Evolutionary conservation across 495 filamentous ascomycete genomes (phyloP).

Genomic region (Penicillium ucsense): DNA sequence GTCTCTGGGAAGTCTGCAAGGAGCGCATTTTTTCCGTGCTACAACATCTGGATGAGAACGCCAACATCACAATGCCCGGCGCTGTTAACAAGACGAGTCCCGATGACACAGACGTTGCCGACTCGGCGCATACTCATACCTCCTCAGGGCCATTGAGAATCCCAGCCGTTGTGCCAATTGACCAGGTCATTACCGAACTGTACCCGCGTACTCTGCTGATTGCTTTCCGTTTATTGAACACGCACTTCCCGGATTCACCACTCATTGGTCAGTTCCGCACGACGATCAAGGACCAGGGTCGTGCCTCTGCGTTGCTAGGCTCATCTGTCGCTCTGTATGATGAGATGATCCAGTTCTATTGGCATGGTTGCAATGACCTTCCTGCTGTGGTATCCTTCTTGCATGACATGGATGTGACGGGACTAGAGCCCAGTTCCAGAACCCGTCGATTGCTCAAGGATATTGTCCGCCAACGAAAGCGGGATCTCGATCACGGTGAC

Average conservation of each 20-base stretch:
- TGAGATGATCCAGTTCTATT: constrained; percentile 54
- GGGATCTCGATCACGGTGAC: constrained; percentile 9
- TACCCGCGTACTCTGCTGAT: constrained; percentile 57
- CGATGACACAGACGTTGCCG: background rate
- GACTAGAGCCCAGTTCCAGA: constrained; percentile 50
- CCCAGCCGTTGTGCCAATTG: constrained; percentile 26
- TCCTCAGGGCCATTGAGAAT: constrained; percentile 13
- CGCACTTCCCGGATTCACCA: constrained; percentile 49
- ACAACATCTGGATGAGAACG: constrained; percentile 22
- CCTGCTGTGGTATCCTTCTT: constrained; percentile 51
- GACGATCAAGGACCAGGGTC: constrained; percentile 59
- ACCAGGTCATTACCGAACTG: constrained; percentile 51
- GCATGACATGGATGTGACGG: constrained; percentile 66
- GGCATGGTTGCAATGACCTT: constrained; percentile 53
- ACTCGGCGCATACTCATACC: background rate
- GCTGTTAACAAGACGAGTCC: background rate
- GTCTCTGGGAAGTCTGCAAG: constrained; percentile 64
- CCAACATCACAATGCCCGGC: constrained; percentile 2
- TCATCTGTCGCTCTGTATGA: constrained; percentile 67
- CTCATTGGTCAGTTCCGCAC: constrained; percentile 56
- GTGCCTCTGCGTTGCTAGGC: constrained; percentile 62
- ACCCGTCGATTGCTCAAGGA: constrained; percentile 42
- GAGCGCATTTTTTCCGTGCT: constrained; percentile 59
- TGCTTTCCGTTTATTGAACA: constrained; percentile 54
- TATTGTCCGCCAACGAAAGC: constrained; percentile 17